Conservation (phyloP, 805 yeast genomes). For the Zygosaccharomyces rouxii region DNA sequence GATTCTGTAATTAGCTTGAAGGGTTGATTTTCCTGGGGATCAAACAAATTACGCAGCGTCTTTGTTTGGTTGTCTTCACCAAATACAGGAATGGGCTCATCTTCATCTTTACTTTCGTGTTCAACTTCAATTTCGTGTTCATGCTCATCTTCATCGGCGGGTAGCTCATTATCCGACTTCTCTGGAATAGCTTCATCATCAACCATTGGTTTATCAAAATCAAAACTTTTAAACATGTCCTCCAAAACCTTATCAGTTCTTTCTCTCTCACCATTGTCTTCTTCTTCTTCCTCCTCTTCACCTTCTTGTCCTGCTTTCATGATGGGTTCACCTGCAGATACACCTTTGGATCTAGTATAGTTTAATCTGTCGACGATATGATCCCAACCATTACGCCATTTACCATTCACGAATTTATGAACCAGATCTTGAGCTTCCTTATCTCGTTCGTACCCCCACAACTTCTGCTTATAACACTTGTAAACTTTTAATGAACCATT, state of each 20-base stretch:
- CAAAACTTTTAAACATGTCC: slow-evolving; percentile 43
- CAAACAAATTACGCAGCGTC: slow-evolving; percentile 55
- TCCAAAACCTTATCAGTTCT: slow-evolving; percentile 47
- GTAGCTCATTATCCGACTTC: neutral
- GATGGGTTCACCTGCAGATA: slow-evolving; percentile 1
- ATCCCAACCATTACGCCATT: slow-evolving; percentile 76
- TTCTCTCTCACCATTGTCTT: slow-evolving; percentile 41
- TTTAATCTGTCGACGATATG: slow-evolving; percentile 66
- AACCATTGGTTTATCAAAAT: slow-evolving; percentile 50
- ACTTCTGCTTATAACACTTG: slow-evolving; percentile 64
- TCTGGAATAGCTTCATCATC: slow-evolving; percentile 36
- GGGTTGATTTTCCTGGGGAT: slow-evolving; percentile 36
- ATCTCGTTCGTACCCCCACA: slow-evolving; percentile 87
- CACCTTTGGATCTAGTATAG: slow-evolving; percentile 27
- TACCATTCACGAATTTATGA: slow-evolving; percentile 54
- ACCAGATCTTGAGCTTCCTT: slow-evolving; percentile 59
- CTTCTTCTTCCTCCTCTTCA: slow-evolving; percentile 27
- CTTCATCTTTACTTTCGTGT: neutral
- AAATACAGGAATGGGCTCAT: slow-evolving; percentile 54
- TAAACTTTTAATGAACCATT: slow-evolving; percentile 54
- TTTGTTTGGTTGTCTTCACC: slow-evolving; percentile 47
- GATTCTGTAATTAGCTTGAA: slow-evolving; percentile 43
- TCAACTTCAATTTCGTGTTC: slow-evolving; percentile 15
- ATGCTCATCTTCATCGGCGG: slow-evolving; percentile 5
- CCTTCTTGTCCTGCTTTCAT: neutral